Evolutionary conservation across 306 rosid genomes (phyloP), one percentile per base, ranked within the genome.

Genomic region (Dicorynia guianensis): DNA sequence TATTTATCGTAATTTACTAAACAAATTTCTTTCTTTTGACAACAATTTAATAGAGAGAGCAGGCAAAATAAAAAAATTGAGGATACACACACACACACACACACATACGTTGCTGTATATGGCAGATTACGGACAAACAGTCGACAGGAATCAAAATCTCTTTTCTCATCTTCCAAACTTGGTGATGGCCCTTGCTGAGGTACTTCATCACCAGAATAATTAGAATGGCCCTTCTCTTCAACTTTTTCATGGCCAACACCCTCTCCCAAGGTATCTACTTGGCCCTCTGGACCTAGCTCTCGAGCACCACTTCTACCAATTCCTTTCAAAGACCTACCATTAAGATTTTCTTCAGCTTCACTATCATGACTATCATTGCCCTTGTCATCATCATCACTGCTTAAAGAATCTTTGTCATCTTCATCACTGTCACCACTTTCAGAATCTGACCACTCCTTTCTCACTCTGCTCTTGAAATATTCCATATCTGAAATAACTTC

Each of bases 51-150:
- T 11, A 13, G 43, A 54, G 68, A 63, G 62, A 44, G 67, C 20
- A 44, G 13, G 36, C 53, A 72, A 57, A 63, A 62, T 20, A 18
- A 67, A 13, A 68, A 7, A 66, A 4, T 40, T 61, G 67, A 61
- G n/a, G 71, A 71, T 18, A 53, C 11, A 33, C 44, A 68, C 39
- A 68, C 30, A 25, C 30, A 25, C 30, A 25, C 2, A 2, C 30
- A 25, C 30, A 35, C 17, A 33, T 90, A 92, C 96, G 76, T 89
- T 73, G 97, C 83, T 4, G 92, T 68, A 72, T 86, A 95, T 48
- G 97, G 97, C 80, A 95, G 89, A 89, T 92, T 95, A 8, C 97
- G 96, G 42, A 95, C 87, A 84, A 95, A 95, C 46, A 95, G 90
- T 7, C 99, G 89, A 61, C 84, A 59, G 25, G 86, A 79, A 75